A percentile compares a stretch with the other conserved stretches of the same genome.
phyloP scores from a whole-genome alignment of 1,284 basidiomycete genomes.

The Amylostereum chailletii region DNA sequence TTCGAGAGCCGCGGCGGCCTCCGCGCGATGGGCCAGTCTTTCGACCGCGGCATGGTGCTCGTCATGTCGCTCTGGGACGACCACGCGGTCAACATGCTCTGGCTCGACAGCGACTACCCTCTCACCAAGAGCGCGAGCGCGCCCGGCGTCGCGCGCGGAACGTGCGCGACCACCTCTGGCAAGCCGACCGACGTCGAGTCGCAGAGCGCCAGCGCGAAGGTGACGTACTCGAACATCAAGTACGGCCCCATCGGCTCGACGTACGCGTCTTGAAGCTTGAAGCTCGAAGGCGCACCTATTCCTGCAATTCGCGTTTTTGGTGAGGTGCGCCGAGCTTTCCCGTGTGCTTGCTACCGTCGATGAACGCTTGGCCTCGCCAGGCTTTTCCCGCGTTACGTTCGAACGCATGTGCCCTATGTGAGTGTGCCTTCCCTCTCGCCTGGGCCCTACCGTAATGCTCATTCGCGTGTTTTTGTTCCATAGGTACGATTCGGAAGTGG shows the following conservation, averaged over 20 bases:
- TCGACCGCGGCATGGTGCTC: conserved; percentile 11
- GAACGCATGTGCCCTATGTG: no score
- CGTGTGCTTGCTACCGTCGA: no score
- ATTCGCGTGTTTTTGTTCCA: no score
- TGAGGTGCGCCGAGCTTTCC: no score
- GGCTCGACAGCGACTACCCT: conserved; percentile 32
- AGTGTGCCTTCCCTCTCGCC: no score
- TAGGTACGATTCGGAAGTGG: no score
- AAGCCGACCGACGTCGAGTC: conserved; percentile 23
- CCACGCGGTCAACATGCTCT: conserved; percentile 22
- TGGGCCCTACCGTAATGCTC: no score
- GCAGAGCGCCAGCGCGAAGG: not conserved
- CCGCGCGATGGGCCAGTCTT: not conserved
- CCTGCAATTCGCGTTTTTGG: no score
- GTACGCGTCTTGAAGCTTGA: conserved; percentile 9
- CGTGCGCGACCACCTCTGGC: conserved; percentile 27
- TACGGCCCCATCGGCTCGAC: conserved; percentile 27
- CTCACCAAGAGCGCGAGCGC: conserved; percentile 18
- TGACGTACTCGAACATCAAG: conserved; percentile 25
- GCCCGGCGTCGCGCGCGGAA: conserved; percentile 28
- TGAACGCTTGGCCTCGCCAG: no score
- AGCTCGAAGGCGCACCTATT: not conserved
- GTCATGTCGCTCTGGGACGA: conserved; percentile 5
- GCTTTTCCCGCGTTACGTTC: no score
- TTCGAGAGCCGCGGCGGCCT: conserved; percentile 26